phyloP scores from a whole-genome alignment of 306 rosid genomes.

The Gastrolobium bilobum region DNA sequence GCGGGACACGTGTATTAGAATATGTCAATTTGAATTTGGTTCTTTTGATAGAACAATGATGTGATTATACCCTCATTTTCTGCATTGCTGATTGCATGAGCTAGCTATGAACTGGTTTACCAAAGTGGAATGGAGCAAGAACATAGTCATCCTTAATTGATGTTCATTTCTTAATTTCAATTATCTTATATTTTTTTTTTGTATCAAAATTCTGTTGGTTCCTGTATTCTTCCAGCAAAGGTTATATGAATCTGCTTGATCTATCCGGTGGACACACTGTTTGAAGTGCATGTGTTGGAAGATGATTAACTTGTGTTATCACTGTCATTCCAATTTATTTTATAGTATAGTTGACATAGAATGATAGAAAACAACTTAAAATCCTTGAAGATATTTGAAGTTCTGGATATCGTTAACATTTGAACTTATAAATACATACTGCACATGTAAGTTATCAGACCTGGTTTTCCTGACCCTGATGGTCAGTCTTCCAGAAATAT shows the following conservation, averaged over 20 bases:
- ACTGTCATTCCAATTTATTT: not conserved
- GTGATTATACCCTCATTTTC: not conserved
- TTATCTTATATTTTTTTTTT: not conserved
- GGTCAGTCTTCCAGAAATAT: not conserved
- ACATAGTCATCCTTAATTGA: not conserved
- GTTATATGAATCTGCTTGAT: not conserved
- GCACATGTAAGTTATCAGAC: not conserved
- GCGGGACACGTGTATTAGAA: not conserved
- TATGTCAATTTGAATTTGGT: not conserved
- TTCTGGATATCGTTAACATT: not conserved
- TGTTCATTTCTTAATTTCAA: not conserved
- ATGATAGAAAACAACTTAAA: not conserved
- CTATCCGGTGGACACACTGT: not conserved
- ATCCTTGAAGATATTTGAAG: not conserved
- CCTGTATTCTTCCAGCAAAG: not conserved
- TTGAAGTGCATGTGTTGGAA: too few species aligned
- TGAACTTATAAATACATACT: not conserved
- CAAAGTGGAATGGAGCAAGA: conserved; percentile 17
- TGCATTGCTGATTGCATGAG: conserved; percentile 14
- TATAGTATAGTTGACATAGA: not conserved
- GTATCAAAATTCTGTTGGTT: not conserved
- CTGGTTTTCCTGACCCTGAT: not conserved
- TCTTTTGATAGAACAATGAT: not conserved
- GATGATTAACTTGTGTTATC: not conserved
- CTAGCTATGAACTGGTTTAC: conserved; percentile 5